Percentiles rank a stretch among this genome's conserved stretches.
Evolutionary conservation across 2,329 filamentous ascomycete species (phyloP).

Genomic region (Sphaerulina musiva): DNA sequence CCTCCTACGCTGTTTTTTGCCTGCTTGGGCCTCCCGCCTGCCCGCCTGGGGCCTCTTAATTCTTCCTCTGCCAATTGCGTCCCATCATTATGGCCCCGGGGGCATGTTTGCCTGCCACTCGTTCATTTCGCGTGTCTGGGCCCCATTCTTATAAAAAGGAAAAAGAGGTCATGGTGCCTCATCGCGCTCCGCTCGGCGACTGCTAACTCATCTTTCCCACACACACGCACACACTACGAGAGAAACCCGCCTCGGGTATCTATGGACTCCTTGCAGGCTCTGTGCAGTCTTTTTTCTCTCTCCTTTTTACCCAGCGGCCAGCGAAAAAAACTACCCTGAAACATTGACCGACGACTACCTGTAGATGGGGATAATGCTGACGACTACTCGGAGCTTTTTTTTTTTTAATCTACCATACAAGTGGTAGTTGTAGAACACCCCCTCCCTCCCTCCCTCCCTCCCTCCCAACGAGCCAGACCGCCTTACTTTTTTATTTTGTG

Average conservation of each 20-base stretch:
- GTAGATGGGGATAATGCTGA: too few relatives aligned
- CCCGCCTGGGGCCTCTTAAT: background rate
- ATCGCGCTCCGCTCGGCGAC: conserved; percentile 1
- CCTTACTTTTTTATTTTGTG: background rate
- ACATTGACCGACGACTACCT: background rate
- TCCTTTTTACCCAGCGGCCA: background rate
- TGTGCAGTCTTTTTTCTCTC: background rate
- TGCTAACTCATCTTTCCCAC: background rate
- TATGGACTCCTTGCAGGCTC: conserved; percentile 1
- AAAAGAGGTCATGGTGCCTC: background rate
- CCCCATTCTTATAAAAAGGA: background rate
- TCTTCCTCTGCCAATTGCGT: background rate
- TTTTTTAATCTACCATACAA: background rate
- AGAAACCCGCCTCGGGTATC: background rate
- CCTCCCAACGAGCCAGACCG: conserved; percentile 2
- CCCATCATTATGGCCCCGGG: background rate
- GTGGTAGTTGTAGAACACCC: background rate
- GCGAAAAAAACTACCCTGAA: conserved; percentile 2
- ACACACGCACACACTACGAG: too few relatives aligned
- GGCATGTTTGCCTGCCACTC: background rate
- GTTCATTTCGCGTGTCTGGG: conserved; percentile 7
- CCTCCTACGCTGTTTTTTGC: background rate
- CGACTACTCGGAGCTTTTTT: background rate
- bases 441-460: background rate
- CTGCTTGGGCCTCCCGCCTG: background rate